Percentiles rank a stretch among this genome's conserved stretches.
Conservation (phyloP, 1,284 basidiomycete species). For the Trichosporon faecale region DNA sequence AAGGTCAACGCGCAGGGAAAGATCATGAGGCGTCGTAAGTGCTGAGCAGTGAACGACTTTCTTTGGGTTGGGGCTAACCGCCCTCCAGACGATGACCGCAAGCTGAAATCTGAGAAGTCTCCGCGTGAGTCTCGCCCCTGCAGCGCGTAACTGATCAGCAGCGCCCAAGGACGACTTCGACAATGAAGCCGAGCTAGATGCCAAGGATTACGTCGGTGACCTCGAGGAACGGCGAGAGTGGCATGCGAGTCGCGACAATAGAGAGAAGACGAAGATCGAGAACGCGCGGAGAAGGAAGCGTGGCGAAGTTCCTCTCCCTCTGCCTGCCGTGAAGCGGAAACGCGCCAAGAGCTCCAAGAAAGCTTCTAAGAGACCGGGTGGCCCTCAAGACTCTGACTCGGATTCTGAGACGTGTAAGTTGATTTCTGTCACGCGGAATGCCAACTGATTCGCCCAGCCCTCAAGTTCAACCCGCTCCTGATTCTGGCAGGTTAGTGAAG, state of each 20-base stretch:
- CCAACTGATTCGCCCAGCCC: too few relatives aligned
- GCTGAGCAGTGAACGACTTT: not conserved
- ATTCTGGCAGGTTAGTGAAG: constrained; percentile 27
- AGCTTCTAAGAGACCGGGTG: not conserved
- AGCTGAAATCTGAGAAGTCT: not conserved
- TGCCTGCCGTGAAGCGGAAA: constrained; percentile 23
- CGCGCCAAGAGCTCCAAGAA: not conserved
- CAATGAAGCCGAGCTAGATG: constrained; percentile 25
- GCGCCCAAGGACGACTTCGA: constrained; percentile 41
- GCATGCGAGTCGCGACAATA: constrained; percentile 14
- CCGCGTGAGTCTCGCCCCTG: not conserved
- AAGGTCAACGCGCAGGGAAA: not conserved
- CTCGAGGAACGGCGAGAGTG: constrained; percentile 21
- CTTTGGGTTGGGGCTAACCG: not conserved
- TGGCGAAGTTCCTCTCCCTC: constrained; percentile 19
- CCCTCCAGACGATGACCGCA: not conserved
- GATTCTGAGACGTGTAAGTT: not conserved
- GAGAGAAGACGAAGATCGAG: constrained; percentile 14
- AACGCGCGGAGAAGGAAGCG: constrained; percentile 29
- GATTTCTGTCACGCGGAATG: too few relatives aligned
- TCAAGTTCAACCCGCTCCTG: constrained; percentile 36
- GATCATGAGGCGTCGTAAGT: not conserved
- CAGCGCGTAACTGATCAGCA: not conserved
- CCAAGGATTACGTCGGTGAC: constrained; percentile 26
- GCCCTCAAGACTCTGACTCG: not conserved